Conservation (phyloP, 1,284 basidiomycete genomes). For the Mycena sp. region DNA sequence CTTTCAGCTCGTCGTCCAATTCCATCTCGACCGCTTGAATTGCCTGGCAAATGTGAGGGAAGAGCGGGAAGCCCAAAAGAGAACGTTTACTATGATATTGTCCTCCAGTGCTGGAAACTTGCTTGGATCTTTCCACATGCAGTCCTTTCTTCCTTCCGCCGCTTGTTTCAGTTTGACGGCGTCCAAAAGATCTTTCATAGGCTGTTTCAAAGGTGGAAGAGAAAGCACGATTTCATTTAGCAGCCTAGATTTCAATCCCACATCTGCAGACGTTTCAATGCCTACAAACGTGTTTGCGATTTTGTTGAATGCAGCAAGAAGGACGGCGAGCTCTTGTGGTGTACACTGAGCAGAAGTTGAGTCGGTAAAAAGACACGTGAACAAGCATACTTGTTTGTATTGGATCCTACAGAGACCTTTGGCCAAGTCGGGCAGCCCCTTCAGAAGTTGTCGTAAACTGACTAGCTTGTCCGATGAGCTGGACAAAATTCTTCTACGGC, state of each 20-base stretch:
- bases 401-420: slow-evolving; percentile 90
- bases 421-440: slow-evolving; percentile 87
- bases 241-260: slow-evolving; percentile 70
- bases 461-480: slow-evolving; percentile 67
- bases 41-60: slow-evolving; percentile 46
- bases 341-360: slow-evolving; percentile 63
- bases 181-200: slow-evolving; percentile 65
- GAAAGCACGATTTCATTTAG: slow-evolving; percentile 78
- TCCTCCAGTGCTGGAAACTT: slow-evolving; percentile 76
- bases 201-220: slow-evolving; percentile 71
- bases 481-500: slow-evolving; percentile 80
- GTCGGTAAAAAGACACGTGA: slow-evolving; percentile 1
- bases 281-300: slow-evolving; percentile 78
- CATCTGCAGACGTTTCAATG: slow-evolving; percentile 58
- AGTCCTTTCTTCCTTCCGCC: slow-evolving; percentile 72
- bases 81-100: slow-evolving; percentile 52
- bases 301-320: slow-evolving; percentile 82
- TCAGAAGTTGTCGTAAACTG: slow-evolving; percentile 76
- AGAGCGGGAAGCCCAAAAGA: background rate
- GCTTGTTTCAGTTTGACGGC: slow-evolving; percentile 75
- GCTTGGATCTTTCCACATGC: slow-evolving; percentile 79
- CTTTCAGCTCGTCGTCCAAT: slow-evolving; percentile 79
- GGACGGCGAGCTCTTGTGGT: slow-evolving; percentile 82
- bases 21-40: slow-evolving; percentile 76
- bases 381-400: slow-evolving; percentile 77